Conservation (phyloP, 331 rosid species). For the Malus hybrid region DNA sequence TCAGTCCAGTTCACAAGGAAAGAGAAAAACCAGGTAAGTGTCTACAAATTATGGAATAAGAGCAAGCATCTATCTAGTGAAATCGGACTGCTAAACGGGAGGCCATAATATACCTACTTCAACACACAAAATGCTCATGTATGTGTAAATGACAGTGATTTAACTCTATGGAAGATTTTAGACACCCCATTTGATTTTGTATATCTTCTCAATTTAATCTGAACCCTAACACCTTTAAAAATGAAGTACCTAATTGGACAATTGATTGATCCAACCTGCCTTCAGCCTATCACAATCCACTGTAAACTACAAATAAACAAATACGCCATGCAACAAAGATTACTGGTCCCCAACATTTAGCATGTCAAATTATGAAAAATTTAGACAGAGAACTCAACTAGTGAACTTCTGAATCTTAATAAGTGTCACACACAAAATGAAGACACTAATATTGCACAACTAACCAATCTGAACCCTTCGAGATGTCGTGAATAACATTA, state of each 20-base stretch:
- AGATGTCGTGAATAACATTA: neutral
- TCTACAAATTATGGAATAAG: neutral
- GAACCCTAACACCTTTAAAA: too few species aligned
- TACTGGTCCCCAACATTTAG: neutral
- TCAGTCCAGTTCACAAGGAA: neutral
- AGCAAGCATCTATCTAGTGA: neutral
- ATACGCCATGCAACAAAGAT: neutral
- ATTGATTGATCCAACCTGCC: neutral
- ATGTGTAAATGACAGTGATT: too few species aligned
- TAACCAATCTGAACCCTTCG: neutral
- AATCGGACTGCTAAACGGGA: neutral
- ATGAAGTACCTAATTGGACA: too few species aligned
- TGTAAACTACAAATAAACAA: neutral
- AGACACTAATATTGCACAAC: neutral
- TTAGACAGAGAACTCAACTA: neutral
- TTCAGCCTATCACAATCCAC: neutral
- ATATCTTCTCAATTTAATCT: too few species aligned
- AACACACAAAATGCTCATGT: too few species aligned
- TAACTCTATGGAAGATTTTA: too few species aligned
- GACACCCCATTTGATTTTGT: too few species aligned
- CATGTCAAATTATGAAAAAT: neutral
- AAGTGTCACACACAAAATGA: neutral
- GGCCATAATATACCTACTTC: neutral
- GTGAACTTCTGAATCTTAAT: neutral
- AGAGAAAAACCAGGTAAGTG: neutral